A percentile compares a stretch with the other conserved stretches of the same genome.
Conservation (phyloP, 2,329 filamentous ascomycete species). For the Diaporthe eres region DNA sequence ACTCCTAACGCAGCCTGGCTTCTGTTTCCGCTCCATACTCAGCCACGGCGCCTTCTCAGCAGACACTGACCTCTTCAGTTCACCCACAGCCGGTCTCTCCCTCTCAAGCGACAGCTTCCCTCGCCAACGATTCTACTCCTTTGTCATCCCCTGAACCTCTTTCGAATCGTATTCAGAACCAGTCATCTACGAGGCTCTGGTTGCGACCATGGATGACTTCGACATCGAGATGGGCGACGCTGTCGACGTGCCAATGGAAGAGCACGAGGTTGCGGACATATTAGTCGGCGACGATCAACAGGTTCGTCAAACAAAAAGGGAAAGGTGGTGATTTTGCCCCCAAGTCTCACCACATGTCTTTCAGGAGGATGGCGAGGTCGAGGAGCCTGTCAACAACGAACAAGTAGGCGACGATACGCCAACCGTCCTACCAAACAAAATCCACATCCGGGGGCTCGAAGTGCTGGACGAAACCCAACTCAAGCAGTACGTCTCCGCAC, state of each 20-base stretch:
- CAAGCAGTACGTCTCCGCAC: constrained; percentile 78
- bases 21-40: neutral
- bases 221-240: constrained; percentile 81
- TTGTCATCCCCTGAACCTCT: neutral
- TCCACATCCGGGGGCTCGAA: constrained; percentile 89
- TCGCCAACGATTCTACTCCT: neutral
- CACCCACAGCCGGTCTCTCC: neutral
- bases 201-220: constrained; percentile 70
- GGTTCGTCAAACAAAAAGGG: constrained; percentile 41
- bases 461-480: constrained; percentile 86
- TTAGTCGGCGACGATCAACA: constrained; percentile 47
- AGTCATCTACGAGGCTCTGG: constrained; percentile 17
- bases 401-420: constrained; percentile 47
- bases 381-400: constrained; percentile 48
- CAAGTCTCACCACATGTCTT: constrained; percentile 31
- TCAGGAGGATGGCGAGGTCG: constrained; percentile 59
- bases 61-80: neutral
- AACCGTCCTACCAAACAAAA: constrained; percentile 68
- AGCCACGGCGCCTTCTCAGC: neutral
- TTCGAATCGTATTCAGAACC: neutral
- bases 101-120: neutral
- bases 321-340: no score
- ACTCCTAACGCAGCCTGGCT: neutral
- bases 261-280: constrained; percentile 51
- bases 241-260: constrained; percentile 56